Conservation (phyloP, 73 alveolate species). For the Paramecium pentaurelia region DNA sequence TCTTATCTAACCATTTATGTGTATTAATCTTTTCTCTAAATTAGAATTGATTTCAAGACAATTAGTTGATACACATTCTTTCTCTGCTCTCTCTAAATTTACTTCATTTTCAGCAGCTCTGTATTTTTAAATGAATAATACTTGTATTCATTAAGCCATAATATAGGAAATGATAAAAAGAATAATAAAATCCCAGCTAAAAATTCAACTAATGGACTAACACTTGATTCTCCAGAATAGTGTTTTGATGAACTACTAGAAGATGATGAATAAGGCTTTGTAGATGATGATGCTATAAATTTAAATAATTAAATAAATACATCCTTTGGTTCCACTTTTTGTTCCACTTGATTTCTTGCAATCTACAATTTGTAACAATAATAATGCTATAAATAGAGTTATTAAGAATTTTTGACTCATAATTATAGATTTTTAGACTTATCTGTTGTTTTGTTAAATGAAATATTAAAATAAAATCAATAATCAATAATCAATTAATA, state of each 20-base stretch:
- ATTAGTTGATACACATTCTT: background rate
- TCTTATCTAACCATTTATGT: background rate
- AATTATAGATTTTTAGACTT: background rate
- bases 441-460: background rate
- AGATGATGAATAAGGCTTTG: background rate
- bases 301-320: background rate
- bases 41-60: background rate
- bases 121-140: background rate
- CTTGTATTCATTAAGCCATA: background rate
- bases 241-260: background rate
- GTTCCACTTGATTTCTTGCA: background rate
- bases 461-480: background rate
- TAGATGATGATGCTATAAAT: background rate
- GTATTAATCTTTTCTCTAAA: background rate
- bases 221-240: background rate
- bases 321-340: background rate
- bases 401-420: background rate
- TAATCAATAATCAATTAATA: too few species aligned
- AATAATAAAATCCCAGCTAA: background rate
- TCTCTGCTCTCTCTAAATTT: background rate
- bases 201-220: background rate
- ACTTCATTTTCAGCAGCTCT: constrained; percentile 5
- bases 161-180: background rate
- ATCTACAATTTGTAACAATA: background rate
- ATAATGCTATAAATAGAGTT: background rate